Evolutionary conservation across 352 stramenopile species (phyloP).

Genomic region (Pilasporangium apinafurcum): DNA sequence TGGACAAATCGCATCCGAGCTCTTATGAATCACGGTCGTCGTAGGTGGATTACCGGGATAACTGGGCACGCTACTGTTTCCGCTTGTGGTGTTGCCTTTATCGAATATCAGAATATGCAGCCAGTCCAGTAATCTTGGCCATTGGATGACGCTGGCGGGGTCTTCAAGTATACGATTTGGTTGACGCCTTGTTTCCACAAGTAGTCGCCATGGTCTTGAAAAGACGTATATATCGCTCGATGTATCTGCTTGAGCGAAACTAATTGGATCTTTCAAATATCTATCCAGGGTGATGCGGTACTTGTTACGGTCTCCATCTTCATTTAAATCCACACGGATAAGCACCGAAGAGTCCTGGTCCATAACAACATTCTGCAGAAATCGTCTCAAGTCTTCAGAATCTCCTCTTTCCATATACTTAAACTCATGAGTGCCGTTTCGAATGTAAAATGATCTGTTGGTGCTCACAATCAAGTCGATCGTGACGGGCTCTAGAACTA

Average conservation of each 20-base stretch:
- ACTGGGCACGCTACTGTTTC: not conserved
- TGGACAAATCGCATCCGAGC: not conserved
- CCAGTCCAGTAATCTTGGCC: constrained; percentile 2
- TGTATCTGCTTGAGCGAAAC: not conserved
- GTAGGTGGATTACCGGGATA: no score
- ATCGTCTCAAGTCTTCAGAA: no score
- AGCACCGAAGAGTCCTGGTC: no score
- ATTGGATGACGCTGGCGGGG: not conserved
- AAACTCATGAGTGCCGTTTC: not conserved
- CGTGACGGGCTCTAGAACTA: not conserved
- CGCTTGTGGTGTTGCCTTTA: not conserved
- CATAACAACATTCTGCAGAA: no score
- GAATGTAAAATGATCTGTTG: not conserved
- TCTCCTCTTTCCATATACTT: no score
- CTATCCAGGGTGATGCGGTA: not conserved
- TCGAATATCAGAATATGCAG: not conserved
- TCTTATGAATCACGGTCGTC: no score
- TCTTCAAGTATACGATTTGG: not conserved
- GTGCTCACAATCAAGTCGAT: not conserved
- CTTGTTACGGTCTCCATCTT: not conserved
- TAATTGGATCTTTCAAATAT: not conserved
- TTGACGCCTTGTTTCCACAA: not conserved
- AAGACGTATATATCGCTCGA: not conserved
- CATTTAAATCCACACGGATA: no score
- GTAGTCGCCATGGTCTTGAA: not conserved